Conservation (phyloP, 2,329 filamentous ascomycete genomes). For the Trichophyton schoenleinii region DNA sequence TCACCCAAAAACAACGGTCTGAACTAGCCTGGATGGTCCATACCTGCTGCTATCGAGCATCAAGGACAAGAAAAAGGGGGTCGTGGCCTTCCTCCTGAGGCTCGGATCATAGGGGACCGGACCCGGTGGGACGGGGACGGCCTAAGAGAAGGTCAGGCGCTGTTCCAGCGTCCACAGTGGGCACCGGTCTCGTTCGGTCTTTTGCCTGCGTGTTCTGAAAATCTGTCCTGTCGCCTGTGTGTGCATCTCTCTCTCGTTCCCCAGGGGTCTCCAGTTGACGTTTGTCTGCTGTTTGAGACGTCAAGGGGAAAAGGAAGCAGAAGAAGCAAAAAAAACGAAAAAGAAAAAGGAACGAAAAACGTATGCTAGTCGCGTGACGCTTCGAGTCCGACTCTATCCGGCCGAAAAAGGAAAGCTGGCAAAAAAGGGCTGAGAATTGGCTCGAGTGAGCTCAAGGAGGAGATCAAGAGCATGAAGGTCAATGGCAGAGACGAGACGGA, state of each 20-base stretch:
- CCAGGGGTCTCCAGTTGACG: neutral
- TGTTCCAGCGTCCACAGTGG: neutral
- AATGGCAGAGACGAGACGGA: neutral
- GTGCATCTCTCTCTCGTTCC: neutral
- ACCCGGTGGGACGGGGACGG: neutral
- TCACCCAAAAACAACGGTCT: neutral
- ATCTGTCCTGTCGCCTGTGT: neutral
- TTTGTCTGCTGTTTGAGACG: neutral
- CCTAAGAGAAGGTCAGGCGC: neutral
- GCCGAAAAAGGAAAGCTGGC: neutral
- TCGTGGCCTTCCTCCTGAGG: neutral
- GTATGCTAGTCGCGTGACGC: neutral
- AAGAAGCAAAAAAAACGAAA: neutral
- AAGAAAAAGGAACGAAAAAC: neutral
- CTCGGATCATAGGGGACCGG: neutral
- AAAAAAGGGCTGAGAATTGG: neutral
- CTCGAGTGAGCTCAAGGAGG: neutral
- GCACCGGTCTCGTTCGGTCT: neutral
- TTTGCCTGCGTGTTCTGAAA: neutral
- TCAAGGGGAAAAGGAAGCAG: neutral
- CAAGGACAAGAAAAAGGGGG: neutral
- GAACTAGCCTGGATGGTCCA: neutral
- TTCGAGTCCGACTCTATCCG: neutral
- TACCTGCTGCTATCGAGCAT: neutral
- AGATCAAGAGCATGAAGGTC: neutral